These are phyloP conservation scores for Phytophthora brassicae DNA, from an alignment of 352 stramenopile species.

Conservation along the genomic window DNA sequence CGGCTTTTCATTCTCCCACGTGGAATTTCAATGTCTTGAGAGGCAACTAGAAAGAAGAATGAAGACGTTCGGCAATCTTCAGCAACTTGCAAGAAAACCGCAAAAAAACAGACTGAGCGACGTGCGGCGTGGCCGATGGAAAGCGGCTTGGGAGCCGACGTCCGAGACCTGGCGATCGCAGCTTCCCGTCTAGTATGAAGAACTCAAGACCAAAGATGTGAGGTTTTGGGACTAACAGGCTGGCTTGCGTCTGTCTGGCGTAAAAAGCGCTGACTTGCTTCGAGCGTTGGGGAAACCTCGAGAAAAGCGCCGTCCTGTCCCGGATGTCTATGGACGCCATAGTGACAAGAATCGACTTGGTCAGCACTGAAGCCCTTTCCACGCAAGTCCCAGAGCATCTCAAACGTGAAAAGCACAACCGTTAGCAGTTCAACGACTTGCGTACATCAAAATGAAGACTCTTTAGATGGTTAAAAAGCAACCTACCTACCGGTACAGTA, in stretches of 20 bases:
- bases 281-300: constrained; percentile 13
- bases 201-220: too few species aligned
- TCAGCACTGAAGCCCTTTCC: constrained; percentile 17
- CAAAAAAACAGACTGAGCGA: constrained; percentile 32
- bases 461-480: constrained; percentile 6
- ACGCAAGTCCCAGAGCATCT: constrained; percentile 26
- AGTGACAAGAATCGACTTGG: constrained; percentile 25
- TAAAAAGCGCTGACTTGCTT: constrained; percentile 14
- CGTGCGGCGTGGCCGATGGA: constrained; percentile 32
- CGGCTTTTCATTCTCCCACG: constrained; percentile 18
- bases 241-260: constrained; percentile 26
- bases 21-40: background rate
- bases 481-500: constrained; percentile 13
- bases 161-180: constrained; percentile 17
- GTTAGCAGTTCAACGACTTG: background rate
- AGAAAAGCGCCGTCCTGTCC: constrained; percentile 31
- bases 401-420: too few species aligned
- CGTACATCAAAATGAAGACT: constrained; percentile 19
- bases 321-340: constrained; percentile 24
- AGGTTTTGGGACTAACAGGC: constrained; percentile 26
- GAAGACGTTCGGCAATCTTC: constrained; percentile 13
- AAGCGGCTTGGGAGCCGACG: constrained; percentile 32
- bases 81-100: constrained; percentile 38
- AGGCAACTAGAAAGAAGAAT: constrained; percentile 20
- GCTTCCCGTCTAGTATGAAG: too few species aligned